phyloP scores from a whole-genome alignment of 2,329 filamentous ascomycete species.

The Talaromyces sp. region DNA sequence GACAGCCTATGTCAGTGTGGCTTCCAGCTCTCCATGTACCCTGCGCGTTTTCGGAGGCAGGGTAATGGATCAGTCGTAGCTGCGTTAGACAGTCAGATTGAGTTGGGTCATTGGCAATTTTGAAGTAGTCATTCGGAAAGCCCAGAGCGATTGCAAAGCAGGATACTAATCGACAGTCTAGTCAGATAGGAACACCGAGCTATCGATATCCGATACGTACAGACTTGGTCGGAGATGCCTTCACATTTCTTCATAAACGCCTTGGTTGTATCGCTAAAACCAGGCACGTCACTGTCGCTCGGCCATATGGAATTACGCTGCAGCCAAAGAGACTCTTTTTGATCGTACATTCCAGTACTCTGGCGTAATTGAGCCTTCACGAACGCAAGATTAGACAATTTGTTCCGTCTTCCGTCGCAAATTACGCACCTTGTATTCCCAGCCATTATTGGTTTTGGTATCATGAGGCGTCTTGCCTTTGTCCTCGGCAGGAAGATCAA shows the following conservation, averaged over 20 bases:
- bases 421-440: conserved; percentile 2
- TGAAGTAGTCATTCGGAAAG: conserved; percentile 4
- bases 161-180: neutral
- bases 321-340: conserved; percentile 10
- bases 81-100: conserved; percentile 6
- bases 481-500: neutral
- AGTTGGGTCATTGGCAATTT: neutral
- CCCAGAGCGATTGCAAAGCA: neutral
- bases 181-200: neutral
- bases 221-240: conserved; percentile 5
- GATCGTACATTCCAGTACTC: conserved; percentile 7
- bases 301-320: conserved; percentile 4
- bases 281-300: conserved; percentile 5
- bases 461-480: conserved; percentile 10
- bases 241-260: conserved; percentile 4
- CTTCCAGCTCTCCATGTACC: conserved; percentile 7
- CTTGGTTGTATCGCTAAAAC: neutral
- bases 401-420: neutral
- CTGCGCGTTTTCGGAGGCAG: neutral
- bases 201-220: neutral
- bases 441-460: conserved; percentile 7
- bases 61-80: conserved; percentile 10
- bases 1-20: conserved; percentile 7
- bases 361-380: conserved; percentile 6
- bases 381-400: neutral